phyloP scores from a whole-genome alignment of 495 filamentous ascomycete species.

The Antarctomyces pellizariae region DNA sequence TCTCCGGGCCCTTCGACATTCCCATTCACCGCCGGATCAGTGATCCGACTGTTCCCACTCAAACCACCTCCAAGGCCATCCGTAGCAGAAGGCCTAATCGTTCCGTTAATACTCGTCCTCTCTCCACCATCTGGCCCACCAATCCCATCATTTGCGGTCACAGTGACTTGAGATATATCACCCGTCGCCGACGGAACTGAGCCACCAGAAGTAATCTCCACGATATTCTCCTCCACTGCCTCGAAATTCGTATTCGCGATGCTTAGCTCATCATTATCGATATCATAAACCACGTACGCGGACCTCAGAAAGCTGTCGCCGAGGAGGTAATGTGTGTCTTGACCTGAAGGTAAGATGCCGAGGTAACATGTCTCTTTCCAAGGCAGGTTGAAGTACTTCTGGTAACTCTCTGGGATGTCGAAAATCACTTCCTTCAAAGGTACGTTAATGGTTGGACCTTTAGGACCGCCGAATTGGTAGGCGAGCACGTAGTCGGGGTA shows the following conservation, averaged over 20 bases:
- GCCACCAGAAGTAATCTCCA: constrained; percentile 17
- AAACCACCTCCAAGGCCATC: no score
- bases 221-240: constrained; percentile 24
- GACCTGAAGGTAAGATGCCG: constrained; percentile 6
- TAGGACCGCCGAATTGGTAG: constrained; percentile 30
- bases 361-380: constrained; percentile 17
- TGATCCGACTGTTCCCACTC: no score
- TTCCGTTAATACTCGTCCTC: no score
- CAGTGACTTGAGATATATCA: no score
- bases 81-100: no score
- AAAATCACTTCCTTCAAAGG: constrained; percentile 55
- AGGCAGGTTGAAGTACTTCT: constrained; percentile 5
- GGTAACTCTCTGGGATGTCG: constrained; percentile 18
- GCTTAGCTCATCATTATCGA: constrained; percentile 61
- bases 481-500: constrained; percentile 30
- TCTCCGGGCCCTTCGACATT: no score
- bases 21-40: no score
- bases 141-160: no score
- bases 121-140: no score
- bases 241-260: constrained; percentile 77
- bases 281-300: constrained; percentile 86
- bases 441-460: constrained; percentile 37
- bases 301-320: constrained; percentile 86
- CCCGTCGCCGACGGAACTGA: no score
- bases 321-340: constrained; percentile 17